Evolutionary conservation across 345 rosid genomes (phyloP), one percentile per base, ranked within the genome.

Genomic region (Pseudoturritis turrita): DNA sequence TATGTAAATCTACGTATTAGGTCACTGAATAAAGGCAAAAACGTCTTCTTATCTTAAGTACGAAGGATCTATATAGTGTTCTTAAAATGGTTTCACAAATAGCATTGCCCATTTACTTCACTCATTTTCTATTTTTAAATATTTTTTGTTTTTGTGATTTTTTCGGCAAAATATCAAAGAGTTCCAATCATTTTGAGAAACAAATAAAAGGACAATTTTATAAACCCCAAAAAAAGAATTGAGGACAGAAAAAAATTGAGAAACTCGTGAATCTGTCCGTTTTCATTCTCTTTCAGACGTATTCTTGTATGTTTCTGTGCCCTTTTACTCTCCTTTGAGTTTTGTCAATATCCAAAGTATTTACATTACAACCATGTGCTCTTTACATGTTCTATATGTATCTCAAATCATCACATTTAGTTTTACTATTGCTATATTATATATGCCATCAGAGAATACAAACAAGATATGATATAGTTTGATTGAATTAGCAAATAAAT

Each of bases 1-100:
- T 72, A 22, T 13, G 63, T 52, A 66, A 17, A 6, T 51, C 47
- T 31, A 51, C 29, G 18, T 22, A 21, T 45, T 63, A 33, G 25
- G 71, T 2, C 64, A 72, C 11, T 65, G 14, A 13, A 36, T 39
- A 55, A 56, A 26, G 60, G 65, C 66, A 28, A 35, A 58, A 36
- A 65, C 59, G 72, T 65, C 52, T 8, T 8, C 13, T 29, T 62
- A 37, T 10, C 52, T 18, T 23, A 10, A 8, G 7, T 22, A 59
- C 46, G 6, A 58, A 49, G 7, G 10, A 33, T 33, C 10, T 1
- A 33, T 8, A 7, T 33, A 31, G 6, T 4, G 36, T 10, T 33
- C 36, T 33, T 33, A 0, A 8, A 33, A 33, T 33, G 10, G 35
- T 29, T 29, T 29, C 35, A 29, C 35, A 5, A 29, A 6, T 29